Base-by-base conservation (phyloP, 1,284 basidiomycete species). In the Ganoderma lingzhi region DNA sequence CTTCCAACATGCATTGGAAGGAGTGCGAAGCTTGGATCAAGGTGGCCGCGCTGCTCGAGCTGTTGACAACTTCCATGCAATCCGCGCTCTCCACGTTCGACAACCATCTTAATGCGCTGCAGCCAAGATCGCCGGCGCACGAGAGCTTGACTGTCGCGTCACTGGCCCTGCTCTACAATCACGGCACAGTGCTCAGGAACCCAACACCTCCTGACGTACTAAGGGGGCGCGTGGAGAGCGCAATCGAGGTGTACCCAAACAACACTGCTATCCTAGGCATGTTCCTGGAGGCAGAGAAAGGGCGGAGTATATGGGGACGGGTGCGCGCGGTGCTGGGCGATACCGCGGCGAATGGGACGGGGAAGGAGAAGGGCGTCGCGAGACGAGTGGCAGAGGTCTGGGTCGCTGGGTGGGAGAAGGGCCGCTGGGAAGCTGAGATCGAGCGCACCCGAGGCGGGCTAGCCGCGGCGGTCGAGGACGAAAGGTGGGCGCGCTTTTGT, bases 271-370 rank as follows among this genome's bases (percentile, higher is more conserved):
- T 95, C 60, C 76, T 96, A n/a, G 90, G 88, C 3, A 80, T 95
- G 71, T 94, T 95, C 77, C 81, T 96, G 70, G 93, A 95, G 78
- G 87, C 87, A 51, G 92, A 96, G 82, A 90, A 89, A 72, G 92
- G 92, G 2, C 88, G 91, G 73, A 88, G 88, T 0, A 84, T 93
- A 30, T 94, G 91, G 93, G 91, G 92, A 19, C 83, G 87, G 23
- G 87, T 93, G 58, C 81, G 88, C 64, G 78, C 79, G 14, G 82
- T 88, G 67, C 74, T 92, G 45, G 86, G 77, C 10, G 87, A 87
- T 58, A 82, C 78, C 28, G 80, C 79, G 17, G 79, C 67, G 3
- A 72, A 70, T 19, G 76, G 73, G 32, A 62, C 65, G 14, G 59
- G 62, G 32, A 80, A 78, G 65, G 82, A 84, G 69, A 93, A 91